Conservation (phyloP, 495 filamentous ascomycete genomes). For the Xylaria nigripes region DNA sequence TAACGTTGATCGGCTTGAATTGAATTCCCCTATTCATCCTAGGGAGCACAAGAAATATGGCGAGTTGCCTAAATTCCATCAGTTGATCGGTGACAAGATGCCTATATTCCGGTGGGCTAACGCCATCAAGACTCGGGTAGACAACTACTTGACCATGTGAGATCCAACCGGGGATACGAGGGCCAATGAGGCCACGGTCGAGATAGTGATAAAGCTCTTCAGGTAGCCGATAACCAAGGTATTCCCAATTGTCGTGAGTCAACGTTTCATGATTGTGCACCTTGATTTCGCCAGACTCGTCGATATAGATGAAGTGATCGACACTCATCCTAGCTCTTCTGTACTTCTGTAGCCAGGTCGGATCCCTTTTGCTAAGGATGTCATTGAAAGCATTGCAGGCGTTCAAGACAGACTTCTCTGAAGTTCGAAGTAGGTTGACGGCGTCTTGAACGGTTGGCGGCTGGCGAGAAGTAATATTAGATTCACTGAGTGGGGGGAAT, state of each 20-base stretch:
- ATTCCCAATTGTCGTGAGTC: conserved; percentile 75
- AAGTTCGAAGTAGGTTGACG: conserved; percentile 59
- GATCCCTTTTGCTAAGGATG: conserved; percentile 53
- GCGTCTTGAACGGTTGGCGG: conserved; percentile 58
- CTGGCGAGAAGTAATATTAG: conserved; percentile 34
- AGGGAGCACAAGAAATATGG: conserved; percentile 67
- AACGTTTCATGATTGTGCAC: conserved; percentile 59
- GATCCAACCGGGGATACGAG: conserved; percentile 72
- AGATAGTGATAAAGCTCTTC: conserved; percentile 91
- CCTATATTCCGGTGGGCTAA: conserved; percentile 70
- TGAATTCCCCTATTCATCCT: conserved; percentile 74
- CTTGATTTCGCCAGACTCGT: conserved; percentile 62
- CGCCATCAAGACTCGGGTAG: conserved; percentile 70
- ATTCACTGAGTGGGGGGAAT: conserved; percentile 64
- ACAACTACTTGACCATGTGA: conserved; percentile 68
- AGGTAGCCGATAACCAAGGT: conserved; percentile 81
- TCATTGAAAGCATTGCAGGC: conserved; percentile 64
- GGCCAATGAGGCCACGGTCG: conserved; percentile 68
- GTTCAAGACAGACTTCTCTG: conserved; percentile 52
- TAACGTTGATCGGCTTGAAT: conserved; percentile 63
- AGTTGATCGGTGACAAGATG: conserved; percentile 65
- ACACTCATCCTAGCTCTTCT: conserved; percentile 74
- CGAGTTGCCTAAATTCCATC: conserved; percentile 60
- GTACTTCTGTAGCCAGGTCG: conserved; percentile 75
- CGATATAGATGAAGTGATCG: conserved; percentile 78